A percentile compares a stretch with the other conserved stretches of the same genome.
Evolutionary conservation across 2,329 filamentous ascomycete species (phyloP).

Genomic region (Aspergillus vadensis): DNA sequence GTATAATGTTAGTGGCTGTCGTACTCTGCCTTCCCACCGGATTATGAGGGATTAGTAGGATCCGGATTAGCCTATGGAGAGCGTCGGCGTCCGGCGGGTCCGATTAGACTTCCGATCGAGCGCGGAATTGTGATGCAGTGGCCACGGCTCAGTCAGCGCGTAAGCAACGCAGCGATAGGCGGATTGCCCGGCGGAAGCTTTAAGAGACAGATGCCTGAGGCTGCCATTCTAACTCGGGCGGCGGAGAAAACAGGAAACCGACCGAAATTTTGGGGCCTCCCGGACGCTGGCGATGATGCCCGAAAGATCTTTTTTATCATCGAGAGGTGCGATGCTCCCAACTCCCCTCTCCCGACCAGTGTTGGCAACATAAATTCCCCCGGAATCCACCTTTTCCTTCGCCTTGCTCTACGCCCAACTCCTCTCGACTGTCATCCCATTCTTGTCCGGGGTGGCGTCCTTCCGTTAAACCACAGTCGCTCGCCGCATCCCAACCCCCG

Average conservation of each 20-base stretch:
- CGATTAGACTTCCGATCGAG: constrained; percentile 1
- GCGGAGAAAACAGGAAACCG: constrained; percentile 36
- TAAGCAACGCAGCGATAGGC: background rate
- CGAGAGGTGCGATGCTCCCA: constrained; percentile 22
- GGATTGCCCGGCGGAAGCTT: background rate
- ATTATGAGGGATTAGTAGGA: background rate
- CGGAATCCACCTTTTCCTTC: background rate
- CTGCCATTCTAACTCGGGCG: constrained; percentile 24
- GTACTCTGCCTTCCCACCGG: background rate
- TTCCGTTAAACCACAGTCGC: constrained; percentile 18
- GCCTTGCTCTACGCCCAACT: constrained; percentile 3
- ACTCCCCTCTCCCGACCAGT: constrained; percentile 9
- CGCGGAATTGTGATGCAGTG: background rate
- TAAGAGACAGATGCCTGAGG: constrained; percentile 27
- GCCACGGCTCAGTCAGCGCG: background rate
- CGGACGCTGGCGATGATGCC: constrained; percentile 1
- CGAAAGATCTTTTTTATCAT: constrained; percentile 1
- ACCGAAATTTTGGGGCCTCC: constrained; percentile 34
- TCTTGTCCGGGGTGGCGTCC: constrained; percentile 18
- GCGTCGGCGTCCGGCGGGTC: background rate
- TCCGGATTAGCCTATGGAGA: background rate
- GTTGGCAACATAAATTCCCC: constrained; percentile 14
- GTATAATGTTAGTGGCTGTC: background rate
- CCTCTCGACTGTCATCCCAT: constrained; percentile 9
- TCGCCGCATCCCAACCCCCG: constrained; percentile 29